A percentile compares a stretch with the other conserved stretches of the same genome.
Conservation (phyloP, 352 stramenopile species). For the Phytophthora crassamura region DNA sequence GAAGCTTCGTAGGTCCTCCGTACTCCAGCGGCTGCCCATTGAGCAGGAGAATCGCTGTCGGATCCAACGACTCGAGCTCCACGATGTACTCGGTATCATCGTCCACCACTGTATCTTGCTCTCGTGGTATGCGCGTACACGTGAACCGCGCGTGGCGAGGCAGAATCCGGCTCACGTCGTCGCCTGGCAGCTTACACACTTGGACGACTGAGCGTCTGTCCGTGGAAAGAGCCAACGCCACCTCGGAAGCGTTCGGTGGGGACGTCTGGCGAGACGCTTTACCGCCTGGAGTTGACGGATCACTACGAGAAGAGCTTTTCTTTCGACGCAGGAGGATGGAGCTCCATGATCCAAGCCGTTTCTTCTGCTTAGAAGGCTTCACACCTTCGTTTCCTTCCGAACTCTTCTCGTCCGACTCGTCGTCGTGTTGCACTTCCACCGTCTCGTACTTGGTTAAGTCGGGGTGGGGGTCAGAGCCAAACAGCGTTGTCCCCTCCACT, state of each 20-base stretch:
- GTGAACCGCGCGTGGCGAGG: slow-evolving; percentile 40
- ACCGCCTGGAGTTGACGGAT: slow-evolving; percentile 24
- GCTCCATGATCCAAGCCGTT: slow-evolving; percentile 44
- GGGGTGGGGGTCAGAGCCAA: slow-evolving; percentile 41
- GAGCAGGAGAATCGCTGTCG: slow-evolving; percentile 42
- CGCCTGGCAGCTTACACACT: slow-evolving; percentile 37
- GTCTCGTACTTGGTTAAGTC: slow-evolving; percentile 22
- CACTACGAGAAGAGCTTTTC: slow-evolving; percentile 29
- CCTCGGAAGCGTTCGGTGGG: slow-evolving; percentile 13
- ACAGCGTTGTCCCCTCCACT: slow-evolving; percentile 49
- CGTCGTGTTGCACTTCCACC: slow-evolving; percentile 12
- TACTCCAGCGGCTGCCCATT: slow-evolving; percentile 44
- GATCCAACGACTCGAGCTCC: slow-evolving; percentile 45
- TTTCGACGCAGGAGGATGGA: slow-evolving; percentile 46
- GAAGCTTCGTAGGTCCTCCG: slow-evolving; percentile 28
- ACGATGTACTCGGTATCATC: slow-evolving; percentile 32
- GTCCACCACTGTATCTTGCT: neutral
- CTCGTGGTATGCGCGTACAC: slow-evolving; percentile 29
- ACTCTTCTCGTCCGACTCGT: slow-evolving; percentile 17
- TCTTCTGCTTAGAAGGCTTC: slow-evolving; percentile 29
- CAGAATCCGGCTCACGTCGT: slow-evolving; percentile 29
- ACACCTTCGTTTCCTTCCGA: slow-evolving; percentile 1
- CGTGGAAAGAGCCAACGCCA: slow-evolving; percentile 20
- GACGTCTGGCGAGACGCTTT: slow-evolving; percentile 13
- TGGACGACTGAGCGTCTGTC: slow-evolving; percentile 38